These are phyloP conservation scores for Zopfia rhizophila DNA, from an alignment of 2,329 filamentous ascomycete species.

Conservation along the genomic window DNA sequence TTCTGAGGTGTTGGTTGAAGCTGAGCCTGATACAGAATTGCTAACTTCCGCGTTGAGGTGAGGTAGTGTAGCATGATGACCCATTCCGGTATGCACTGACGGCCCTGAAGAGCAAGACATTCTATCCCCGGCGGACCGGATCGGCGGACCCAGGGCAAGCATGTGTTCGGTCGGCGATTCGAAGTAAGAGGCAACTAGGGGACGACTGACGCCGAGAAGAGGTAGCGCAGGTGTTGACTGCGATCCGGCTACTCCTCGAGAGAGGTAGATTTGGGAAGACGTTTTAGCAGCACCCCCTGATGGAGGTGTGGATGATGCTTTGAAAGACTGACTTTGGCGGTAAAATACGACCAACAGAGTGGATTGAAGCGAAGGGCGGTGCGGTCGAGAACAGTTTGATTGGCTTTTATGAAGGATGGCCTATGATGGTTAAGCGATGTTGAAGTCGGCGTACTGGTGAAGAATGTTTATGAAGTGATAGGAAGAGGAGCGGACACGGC, in stretches of 20 bases:
- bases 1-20: neutral
- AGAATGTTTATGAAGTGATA: neutral
- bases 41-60: neutral
- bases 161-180: conserved; percentile 27
- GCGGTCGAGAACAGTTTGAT: too few species aligned
- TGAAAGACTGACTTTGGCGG: too few species aligned
- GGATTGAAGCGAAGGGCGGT: neutral
- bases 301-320: conserved; percentile 24
- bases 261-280: conserved; percentile 61
- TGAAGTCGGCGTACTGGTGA: too few species aligned
- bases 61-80: neutral
- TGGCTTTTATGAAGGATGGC: too few species aligned
- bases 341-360: neutral
- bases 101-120: conserved; percentile 20
- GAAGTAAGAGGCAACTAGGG: conserved; percentile 26
- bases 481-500: conserved; percentile 3
- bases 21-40: neutral
- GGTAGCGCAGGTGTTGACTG: conserved; percentile 40
- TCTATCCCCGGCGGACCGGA: conserved; percentile 6
- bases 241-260: conserved; percentile 55
- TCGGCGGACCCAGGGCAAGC: conserved; percentile 23
- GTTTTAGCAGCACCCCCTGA: conserved; percentile 47
- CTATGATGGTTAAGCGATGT: too few species aligned
- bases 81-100: conserved; percentile 1
- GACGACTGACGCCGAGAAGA: conserved; percentile 20